Evolutionary conservation across 169 alveolate species (phyloP).

Genomic region (Theileria orientalis): DNA sequence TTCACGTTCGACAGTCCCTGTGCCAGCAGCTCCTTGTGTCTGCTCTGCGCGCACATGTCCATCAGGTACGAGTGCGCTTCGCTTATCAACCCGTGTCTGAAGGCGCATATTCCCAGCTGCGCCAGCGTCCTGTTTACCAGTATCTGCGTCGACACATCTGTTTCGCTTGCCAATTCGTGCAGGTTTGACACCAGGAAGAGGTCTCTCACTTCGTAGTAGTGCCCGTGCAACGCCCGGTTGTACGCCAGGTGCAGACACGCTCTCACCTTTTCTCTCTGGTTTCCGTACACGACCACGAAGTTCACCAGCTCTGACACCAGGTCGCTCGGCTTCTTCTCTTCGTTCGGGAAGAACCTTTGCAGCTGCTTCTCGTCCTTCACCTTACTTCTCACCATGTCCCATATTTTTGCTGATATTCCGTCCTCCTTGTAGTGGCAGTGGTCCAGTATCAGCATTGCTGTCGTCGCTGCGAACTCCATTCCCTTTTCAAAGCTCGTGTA

Average conservation of each 20-base stretch:
- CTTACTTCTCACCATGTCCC: conserved; percentile 64
- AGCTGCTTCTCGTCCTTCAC: conserved; percentile 19
- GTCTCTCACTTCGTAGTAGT: conserved; percentile 85
- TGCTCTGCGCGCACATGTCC: conserved; percentile 89
- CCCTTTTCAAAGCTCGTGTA: conserved; percentile 65
- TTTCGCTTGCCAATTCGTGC: conserved; percentile 84
- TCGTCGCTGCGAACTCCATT: conserved; percentile 66
- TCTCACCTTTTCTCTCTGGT: conserved; percentile 77
- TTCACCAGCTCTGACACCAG: conserved; percentile 68
- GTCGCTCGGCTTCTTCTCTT: conserved; percentile 57
- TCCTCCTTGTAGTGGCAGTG: conserved; percentile 83
- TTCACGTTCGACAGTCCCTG: conserved; percentile 88
- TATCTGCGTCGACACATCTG: conserved; percentile 90
- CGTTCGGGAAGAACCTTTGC: conserved; percentile 46
- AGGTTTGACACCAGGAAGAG: conserved; percentile 82
- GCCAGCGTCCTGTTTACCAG: conserved; percentile 92
- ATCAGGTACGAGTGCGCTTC: conserved; percentile 88
- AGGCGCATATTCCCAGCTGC: conserved; percentile 95
- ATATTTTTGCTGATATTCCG: conserved; percentile 39
- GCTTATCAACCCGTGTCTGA: conserved; percentile 89
- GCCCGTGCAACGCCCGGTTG: conserved; percentile 85
- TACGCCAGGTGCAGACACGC: conserved; percentile 86
- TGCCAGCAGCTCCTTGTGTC: conserved; percentile 93
- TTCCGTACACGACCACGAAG: conserved; percentile 78
- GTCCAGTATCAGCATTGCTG: conserved; percentile 76